Evolutionary conservation across 352 stramenopile genomes (phyloP).

Genomic region (Phytophthora aleatoria): DNA sequence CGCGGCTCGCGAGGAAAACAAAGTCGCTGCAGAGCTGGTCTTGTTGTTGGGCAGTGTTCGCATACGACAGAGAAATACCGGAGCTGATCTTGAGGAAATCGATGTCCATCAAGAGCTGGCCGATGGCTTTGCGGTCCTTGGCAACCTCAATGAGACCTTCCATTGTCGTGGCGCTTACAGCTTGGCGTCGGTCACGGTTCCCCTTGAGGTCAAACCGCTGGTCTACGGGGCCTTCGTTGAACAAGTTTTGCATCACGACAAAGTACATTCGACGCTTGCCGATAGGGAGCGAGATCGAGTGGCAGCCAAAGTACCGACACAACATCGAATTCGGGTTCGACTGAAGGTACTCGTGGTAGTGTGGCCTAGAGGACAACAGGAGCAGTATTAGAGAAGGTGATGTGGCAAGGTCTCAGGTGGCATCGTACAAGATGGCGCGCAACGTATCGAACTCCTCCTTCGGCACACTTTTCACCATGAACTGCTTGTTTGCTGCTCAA

Average conservation of each 20-base stretch:
- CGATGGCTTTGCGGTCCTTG: constrained; percentile 60
- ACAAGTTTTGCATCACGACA: constrained; percentile 89
- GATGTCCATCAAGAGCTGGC: constrained; percentile 87
- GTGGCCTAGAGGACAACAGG: constrained; percentile 42
- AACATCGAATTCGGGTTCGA: constrained; percentile 77
- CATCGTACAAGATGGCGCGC: constrained; percentile 68
- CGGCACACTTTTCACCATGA: constrained; percentile 89
- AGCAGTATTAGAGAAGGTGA: constrained; percentile 4
- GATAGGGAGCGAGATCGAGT: constrained; percentile 85
- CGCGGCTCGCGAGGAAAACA: constrained; percentile 78
- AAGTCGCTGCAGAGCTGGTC: constrained; percentile 82
- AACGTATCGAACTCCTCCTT: constrained; percentile 87
- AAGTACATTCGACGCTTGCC: constrained; percentile 89
- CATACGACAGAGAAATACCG: constrained; percentile 59
- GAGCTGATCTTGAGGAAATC: constrained; percentile 82
- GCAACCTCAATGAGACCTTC: constrained; percentile 69
- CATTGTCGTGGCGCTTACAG: constrained; percentile 63
- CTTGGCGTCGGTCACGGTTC: constrained; percentile 76
- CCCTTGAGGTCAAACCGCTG: constrained; percentile 86
- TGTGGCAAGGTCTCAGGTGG: neutral
- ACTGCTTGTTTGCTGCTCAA: constrained; percentile 76
- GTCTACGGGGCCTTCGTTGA: constrained; percentile 78
- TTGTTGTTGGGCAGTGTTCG: constrained; percentile 48
- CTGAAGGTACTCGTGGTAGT: constrained; percentile 82
- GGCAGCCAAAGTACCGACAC: constrained; percentile 84